Evolutionary conservation across 1,284 basidiomycete genomes (phyloP).

Genomic region (Austroboletus niveus): DNA sequence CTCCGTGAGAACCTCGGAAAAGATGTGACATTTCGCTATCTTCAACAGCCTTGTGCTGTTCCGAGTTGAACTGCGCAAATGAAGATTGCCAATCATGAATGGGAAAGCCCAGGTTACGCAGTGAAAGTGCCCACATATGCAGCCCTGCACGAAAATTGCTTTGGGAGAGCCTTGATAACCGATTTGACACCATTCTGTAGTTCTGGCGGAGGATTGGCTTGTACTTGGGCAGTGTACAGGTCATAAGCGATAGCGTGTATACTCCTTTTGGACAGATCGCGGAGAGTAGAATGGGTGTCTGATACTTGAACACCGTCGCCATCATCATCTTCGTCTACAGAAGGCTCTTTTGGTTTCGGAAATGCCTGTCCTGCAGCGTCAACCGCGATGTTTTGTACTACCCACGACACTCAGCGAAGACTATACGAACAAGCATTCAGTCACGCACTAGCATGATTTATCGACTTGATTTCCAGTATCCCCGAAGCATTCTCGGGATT

Average conservation of each 20-base stretch:
- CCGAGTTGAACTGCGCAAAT: slow-evolving; percentile 12
- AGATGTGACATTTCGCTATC: background rate
- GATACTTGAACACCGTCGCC: background rate
- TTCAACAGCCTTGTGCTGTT: slow-evolving; percentile 1
- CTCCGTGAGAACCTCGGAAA: slow-evolving; percentile 11
- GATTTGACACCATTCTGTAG: slow-evolving; percentile 11
- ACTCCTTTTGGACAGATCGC: background rate
- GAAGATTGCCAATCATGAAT: background rate
- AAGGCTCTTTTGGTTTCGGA: background rate
- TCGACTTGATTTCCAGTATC: background rate
- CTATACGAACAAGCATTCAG: background rate
- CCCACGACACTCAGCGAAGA: background rate
- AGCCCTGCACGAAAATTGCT: slow-evolving; percentile 13
- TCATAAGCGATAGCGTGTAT: slow-evolving; percentile 7
- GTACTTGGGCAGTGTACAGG: slow-evolving; percentile 12
- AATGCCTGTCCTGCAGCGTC: background rate
- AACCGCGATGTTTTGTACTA: background rate
- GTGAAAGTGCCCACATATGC: slow-evolving; percentile 10
- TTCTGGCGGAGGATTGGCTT: slow-evolving; percentile 6
- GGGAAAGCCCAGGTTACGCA: no score
- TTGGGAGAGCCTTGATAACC: slow-evolving; percentile 14
- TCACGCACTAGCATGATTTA: background rate
- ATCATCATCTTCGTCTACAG: background rate
- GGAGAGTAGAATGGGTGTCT: background rate
- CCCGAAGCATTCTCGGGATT: background rate